These are phyloP conservation scores for Suillus discolor DNA, from an alignment of 768 basidiomycete species.

Conservation along the genomic window DNA sequence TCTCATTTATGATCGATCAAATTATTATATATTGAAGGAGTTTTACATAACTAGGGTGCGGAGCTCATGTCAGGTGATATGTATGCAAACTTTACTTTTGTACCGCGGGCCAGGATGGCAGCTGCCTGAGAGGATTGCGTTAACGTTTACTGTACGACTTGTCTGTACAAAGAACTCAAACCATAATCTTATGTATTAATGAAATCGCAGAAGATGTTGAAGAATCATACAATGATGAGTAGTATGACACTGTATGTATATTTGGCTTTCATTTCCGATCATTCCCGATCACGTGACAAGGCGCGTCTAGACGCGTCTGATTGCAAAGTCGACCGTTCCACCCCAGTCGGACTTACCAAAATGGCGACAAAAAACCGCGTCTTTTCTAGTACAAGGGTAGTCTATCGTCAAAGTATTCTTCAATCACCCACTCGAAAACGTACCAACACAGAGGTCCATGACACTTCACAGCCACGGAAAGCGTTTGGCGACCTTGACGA, in stretches of 20 bases:
- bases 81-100: no score
- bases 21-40: not conserved
- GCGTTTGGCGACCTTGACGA: conserved; percentile 9
- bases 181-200: not conserved
- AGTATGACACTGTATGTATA: not conserved
- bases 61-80: not conserved
- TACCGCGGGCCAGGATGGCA: no score
- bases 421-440: not conserved
- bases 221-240: no score
- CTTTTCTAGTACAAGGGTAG: not conserved
- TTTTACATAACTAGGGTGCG: not conserved
- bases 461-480: not conserved
- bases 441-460: not conserved
- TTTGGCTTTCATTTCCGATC: not conserved
- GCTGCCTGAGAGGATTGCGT: not conserved
- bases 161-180: not conserved
- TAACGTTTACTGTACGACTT: not conserved
- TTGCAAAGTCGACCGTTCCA: not conserved
- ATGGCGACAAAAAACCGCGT: not conserved
- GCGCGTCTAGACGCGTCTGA: not conserved
- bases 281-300: not conserved
- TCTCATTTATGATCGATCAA: no score
- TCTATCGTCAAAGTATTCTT: not conserved
- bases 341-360: not conserved
- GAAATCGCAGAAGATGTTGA: not conserved